phyloP scores from a whole-genome alignment of 305 asterid genomes.

The Ajuga reptans region DNA sequence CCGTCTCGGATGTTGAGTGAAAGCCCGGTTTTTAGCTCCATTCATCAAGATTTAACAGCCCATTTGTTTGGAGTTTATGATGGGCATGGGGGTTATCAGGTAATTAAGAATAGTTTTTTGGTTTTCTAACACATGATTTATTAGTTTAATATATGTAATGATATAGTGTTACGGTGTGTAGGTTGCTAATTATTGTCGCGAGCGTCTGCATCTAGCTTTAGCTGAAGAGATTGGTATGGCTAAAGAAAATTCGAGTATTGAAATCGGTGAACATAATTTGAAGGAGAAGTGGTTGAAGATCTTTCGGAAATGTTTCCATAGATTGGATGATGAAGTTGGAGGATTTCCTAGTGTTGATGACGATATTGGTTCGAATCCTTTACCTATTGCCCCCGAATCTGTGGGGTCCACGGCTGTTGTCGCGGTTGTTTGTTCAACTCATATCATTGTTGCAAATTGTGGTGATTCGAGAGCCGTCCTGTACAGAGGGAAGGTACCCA shows the following conservation, averaged over 20 bases:
- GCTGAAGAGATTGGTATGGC: conserved; percentile 50
- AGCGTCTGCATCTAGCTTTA: conserved; percentile 58
- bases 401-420: conserved; percentile 87
- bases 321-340: conserved; percentile 68
- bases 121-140: neutral
- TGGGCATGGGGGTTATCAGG: conserved; percentile 90
- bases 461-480: conserved; percentile 95
- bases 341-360: conserved; percentile 30
- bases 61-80: conserved; percentile 77
- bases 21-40: conserved; percentile 25
- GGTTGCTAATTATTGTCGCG: conserved; percentile 78
- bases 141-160: neutral
- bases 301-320: conserved; percentile 49
- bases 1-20: conserved; percentile 54
- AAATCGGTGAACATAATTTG: conserved; percentile 27
- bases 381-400: conserved; percentile 64
- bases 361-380: conserved; percentile 9
- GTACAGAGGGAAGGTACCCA: conserved; percentile 52
- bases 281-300: conserved; percentile 53
- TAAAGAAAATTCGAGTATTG: conserved; percentile 25
- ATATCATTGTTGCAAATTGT: conserved; percentile 74
- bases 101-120: conserved; percentile 18
- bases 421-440: conserved; percentile 56
- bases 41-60: conserved; percentile 36
- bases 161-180: conserved; percentile 16